phyloP scores from a whole-genome alignment of 2,329 filamentous ascomycete species.

The Penicillium hesseltinei region DNA sequence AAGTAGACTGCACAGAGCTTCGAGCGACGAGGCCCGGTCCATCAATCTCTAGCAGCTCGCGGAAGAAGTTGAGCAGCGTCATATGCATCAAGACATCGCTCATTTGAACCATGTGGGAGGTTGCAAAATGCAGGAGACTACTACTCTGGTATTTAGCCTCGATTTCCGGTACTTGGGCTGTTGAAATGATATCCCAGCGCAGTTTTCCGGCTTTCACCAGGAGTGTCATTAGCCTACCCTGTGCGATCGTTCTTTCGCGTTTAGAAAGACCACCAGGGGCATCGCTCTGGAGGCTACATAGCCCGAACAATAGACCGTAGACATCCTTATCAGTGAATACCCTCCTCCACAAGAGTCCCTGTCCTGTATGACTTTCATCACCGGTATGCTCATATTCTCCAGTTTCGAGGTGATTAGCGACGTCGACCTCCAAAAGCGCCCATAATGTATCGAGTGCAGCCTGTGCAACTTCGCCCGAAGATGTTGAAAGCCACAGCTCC shows the following conservation, averaged over 20 bases:
- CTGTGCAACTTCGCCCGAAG: conserved; percentile 55
- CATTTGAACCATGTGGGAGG: conserved; percentile 56
- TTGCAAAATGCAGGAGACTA: conserved; percentile 56
- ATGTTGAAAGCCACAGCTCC: conserved; percentile 58
- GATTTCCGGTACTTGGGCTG: conserved; percentile 52
- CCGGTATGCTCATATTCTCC: conserved; percentile 20
- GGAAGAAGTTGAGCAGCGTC: conserved; percentile 58
- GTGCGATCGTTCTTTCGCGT: conserved; percentile 57
- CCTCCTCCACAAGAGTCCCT: conserved; percentile 60
- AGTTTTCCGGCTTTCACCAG: conserved; percentile 53
- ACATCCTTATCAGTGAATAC: conserved; percentile 61
- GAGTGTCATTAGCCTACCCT: conserved; percentile 60
- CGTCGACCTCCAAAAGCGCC: conserved; percentile 53
- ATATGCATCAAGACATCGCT: conserved; percentile 61
- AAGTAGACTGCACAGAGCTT: conserved; percentile 32
- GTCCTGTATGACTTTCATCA: conserved; percentile 36
- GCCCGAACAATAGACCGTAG: conserved; percentile 56
- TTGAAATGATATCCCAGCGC: conserved; percentile 55
- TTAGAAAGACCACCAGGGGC: conserved; percentile 46
- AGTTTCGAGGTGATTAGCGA: conserved; percentile 34
- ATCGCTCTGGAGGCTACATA: conserved; percentile 48
- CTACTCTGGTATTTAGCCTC: conserved; percentile 45
- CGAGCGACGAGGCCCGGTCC: conserved; percentile 36
- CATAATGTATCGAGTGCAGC: conserved; percentile 54
- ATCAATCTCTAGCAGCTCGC: conserved; percentile 50